Conservation (phyloP, 345 rosid species). For the Citropsis articulata region DNA sequence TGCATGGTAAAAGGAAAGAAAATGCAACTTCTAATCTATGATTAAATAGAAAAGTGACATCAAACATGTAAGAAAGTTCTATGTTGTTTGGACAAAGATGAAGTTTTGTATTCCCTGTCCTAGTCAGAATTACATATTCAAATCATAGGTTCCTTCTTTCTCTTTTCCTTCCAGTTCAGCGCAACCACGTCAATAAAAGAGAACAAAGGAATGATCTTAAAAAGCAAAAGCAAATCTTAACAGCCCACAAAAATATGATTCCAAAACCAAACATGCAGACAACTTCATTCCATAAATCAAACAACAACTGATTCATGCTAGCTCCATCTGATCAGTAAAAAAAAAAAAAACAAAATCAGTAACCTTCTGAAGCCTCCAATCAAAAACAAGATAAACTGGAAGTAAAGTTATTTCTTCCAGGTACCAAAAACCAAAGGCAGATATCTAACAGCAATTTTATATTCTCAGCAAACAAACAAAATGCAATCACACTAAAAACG, state of each 20-base stretch:
- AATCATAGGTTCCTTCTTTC: background rate
- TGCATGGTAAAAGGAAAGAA: background rate
- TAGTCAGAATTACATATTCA: background rate
- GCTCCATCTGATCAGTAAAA: conserved; percentile 1
- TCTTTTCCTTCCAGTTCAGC: background rate
- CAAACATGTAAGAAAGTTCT: conserved; percentile 1
- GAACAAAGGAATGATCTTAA: background rate
- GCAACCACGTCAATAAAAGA: background rate
- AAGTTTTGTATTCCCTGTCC: background rate
- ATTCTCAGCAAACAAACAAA: conserved; percentile 15
- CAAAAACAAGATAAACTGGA: background rate
- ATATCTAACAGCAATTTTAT: conserved; percentile 13
- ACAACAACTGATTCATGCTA: conserved; percentile 10
- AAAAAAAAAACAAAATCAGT: background rate
- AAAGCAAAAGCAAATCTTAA: background rate
- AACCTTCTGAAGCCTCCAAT: background rate
- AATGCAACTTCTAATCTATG: background rate
- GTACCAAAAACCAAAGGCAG: background rate
- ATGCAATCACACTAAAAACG: conserved; percentile 2
- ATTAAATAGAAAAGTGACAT: background rate
- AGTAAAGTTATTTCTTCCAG: conserved; percentile 8
- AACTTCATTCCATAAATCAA: background rate
- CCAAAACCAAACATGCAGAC: background rate
- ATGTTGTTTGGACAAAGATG: background rate
- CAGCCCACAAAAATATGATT: background rate